These are phyloP conservation scores for Phytophthora nicotianae DNA, from an alignment of 352 stramenopile species.

Conservation along the genomic window DNA sequence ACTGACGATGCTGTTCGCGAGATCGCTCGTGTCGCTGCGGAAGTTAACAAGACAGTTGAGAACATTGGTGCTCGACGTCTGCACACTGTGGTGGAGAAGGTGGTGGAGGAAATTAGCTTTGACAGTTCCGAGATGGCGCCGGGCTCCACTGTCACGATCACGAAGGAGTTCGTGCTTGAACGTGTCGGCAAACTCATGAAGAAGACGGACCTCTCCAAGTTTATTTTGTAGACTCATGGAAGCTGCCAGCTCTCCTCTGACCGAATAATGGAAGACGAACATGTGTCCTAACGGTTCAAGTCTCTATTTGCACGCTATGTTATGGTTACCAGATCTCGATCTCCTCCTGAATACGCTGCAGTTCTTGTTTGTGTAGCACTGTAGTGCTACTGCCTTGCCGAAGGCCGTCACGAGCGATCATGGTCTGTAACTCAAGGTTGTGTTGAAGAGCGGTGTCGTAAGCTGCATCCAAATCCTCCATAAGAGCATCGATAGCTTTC, in stretches of 20 bases:
- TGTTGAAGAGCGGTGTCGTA: constrained; percentile 49
- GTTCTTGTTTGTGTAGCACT: constrained; percentile 68
- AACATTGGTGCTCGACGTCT: constrained; percentile 99
- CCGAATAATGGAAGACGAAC: constrained; percentile 31
- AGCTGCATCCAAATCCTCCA: constrained; percentile 52
- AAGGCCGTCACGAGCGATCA: constrained; percentile 55
- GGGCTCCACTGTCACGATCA: constrained; percentile 89
- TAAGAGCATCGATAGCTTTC: constrained; percentile 47
- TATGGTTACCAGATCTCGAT: constrained; percentile 72
- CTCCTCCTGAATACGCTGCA: constrained; percentile 74
- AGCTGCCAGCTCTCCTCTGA: constrained; percentile 13
- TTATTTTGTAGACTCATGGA: constrained; percentile 94
- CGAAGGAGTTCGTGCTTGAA: constrained; percentile 94
- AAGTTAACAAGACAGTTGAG: constrained; percentile 97
- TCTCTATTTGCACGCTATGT: constrained; percentile 14
- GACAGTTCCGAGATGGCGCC: constrained; percentile 93
- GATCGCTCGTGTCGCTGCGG: constrained; percentile 94
- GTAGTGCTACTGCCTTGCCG: constrained; percentile 45
- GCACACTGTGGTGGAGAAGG: constrained; percentile 98
- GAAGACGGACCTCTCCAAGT: constrained; percentile 97
- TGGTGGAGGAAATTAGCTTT: constrained; percentile 99
- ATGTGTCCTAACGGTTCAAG: constrained; percentile 7
- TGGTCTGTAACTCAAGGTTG: constrained; percentile 44
- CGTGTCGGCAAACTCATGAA: constrained; percentile 95
- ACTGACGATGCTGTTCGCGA: constrained; percentile 97